Percentiles rank a stretch among this genome's conserved stretches.
Conservation (phyloP, 2,329 filamentous ascomycete species). For the Fusarium miscanthi region DNA sequence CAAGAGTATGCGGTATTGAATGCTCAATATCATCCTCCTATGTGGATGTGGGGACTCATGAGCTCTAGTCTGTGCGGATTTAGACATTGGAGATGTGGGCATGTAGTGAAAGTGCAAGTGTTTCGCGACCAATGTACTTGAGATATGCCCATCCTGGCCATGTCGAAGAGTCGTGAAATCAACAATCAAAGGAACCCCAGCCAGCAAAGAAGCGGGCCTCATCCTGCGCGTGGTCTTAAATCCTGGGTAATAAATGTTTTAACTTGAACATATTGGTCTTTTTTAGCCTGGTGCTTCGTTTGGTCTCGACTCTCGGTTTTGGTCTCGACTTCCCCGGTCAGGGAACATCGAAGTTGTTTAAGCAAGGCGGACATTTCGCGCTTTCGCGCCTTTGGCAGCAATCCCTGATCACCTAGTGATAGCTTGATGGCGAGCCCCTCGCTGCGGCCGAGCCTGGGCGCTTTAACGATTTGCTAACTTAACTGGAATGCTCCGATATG, state of each 20-base stretch:
- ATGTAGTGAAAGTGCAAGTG: constrained; percentile 32
- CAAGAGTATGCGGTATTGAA: constrained; percentile 9
- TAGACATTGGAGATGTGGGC: constrained; percentile 31
- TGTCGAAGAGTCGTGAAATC: constrained; percentile 27
- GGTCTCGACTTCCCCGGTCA: constrained; percentile 16
- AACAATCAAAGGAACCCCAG: constrained; percentile 16
- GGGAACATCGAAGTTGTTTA: constrained; percentile 11
- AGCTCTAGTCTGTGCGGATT: constrained; percentile 33
- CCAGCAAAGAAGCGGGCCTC: constrained; percentile 28
- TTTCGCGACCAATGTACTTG: constrained; percentile 8
- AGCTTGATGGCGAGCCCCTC: constrained; percentile 24
- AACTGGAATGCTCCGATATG: constrained; percentile 5
- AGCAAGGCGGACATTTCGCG: constrained; percentile 31
- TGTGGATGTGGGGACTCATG: constrained; percentile 4
- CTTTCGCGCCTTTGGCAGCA: constrained; percentile 26
- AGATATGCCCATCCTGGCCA: constrained; percentile 30
- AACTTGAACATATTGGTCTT: constrained; percentile 29
- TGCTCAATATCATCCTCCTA: neutral
- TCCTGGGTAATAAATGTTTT: constrained; percentile 24
- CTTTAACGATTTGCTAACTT: constrained; percentile 6
- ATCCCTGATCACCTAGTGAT: constrained; percentile 27
- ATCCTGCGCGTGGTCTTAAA: constrained; percentile 16
- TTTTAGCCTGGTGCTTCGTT: constrained; percentile 28
- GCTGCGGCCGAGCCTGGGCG: constrained; percentile 21
- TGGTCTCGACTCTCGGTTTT: constrained; percentile 26